Conservation (phyloP, 169 alveolate genomes). For the Plasmodium vinckei region DNA sequence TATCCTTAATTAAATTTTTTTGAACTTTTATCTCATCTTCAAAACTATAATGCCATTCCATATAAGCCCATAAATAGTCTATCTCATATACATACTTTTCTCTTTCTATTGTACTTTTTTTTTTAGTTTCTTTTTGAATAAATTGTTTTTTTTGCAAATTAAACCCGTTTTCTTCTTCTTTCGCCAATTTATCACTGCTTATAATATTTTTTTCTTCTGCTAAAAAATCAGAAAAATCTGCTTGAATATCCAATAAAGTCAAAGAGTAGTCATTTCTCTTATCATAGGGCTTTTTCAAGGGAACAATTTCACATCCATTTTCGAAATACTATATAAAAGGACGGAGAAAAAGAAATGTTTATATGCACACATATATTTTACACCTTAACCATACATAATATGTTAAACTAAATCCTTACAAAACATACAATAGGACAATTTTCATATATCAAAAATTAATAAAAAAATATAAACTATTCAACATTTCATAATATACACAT, state of each 20-base stretch:
- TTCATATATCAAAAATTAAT: no score
- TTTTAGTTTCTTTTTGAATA: conserved; percentile 25
- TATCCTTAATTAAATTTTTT: conserved; percentile 33
- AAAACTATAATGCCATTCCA: conserved; percentile 72
- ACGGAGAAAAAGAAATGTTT: neutral
- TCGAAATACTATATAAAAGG: conserved; percentile 31
- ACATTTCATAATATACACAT: no score
- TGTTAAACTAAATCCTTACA: no score
- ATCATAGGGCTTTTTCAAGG: conserved; percentile 30
- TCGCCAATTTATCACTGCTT: conserved; percentile 33
- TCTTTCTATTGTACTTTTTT: neutral
- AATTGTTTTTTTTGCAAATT: conserved; percentile 46
- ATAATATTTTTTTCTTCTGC: conserved; percentile 69
- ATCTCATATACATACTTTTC: conserved; percentile 71
- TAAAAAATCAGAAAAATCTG: conserved; percentile 69
- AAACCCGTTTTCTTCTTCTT: conserved; percentile 24
- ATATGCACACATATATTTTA: neutral
- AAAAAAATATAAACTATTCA: no score
- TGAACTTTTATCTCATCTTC: conserved; percentile 73
- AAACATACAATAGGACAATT: no score
- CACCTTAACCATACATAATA: no score
- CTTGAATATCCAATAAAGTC: conserved; percentile 66
- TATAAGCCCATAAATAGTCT: conserved; percentile 75
- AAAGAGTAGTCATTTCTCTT: conserved; percentile 33
- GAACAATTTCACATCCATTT: conserved; percentile 70